Evolutionary conservation across 2,329 filamentous ascomycete species (phyloP), one percentile per base, ranked within the genome.

Genomic region (Aureobasidium subglaciale): DNA sequence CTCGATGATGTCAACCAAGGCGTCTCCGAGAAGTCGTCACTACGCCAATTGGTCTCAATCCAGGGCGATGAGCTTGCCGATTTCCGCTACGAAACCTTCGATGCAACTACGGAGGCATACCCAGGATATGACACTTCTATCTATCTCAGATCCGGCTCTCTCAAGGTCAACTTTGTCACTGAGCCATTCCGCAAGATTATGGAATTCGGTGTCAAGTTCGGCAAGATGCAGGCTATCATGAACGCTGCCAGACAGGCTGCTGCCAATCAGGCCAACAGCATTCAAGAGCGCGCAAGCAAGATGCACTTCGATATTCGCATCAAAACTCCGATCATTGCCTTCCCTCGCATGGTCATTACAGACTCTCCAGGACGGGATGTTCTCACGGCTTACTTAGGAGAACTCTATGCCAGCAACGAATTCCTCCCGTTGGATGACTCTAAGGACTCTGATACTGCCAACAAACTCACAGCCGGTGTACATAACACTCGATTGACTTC

Each of bases 211-310:
- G 90, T 99, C 69, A 99, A 99, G 65, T 99, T 99, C 69, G 93
- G 95, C 59, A 96, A 95, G 72, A 99, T 99, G 93, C 93, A 99
- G 71, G 92, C 93, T 20, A 87, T 99, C 53, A 99, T 96, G 76
- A 99, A 99, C 67, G 92, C 93, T 38, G 93, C 95, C 11, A 84
- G 95, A 30, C 90, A 96, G 71, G 95, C 92, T 35, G 93, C 95
- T 2, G 89, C 93, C 35, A 92, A 88, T 59, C 91, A 96, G 69
- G 95, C 93, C 9, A 95, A 83, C 57, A 91, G 96, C 66, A 82
- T 99, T 5, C 93, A 97, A 66, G 87, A 97, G 65, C 91, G 85
- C 65, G 88, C 88, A 0, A 89, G 85, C 65, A 90, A 89, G 60
- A 88, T 97, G 75, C 91, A 95, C 67, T 96, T 96, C 56, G 93